These are phyloP conservation scores for Monilinia vaccinii-corymbosi DNA, from an alignment of 2,329 filamentous ascomycete genomes.

Conservation along the genomic window DNA sequence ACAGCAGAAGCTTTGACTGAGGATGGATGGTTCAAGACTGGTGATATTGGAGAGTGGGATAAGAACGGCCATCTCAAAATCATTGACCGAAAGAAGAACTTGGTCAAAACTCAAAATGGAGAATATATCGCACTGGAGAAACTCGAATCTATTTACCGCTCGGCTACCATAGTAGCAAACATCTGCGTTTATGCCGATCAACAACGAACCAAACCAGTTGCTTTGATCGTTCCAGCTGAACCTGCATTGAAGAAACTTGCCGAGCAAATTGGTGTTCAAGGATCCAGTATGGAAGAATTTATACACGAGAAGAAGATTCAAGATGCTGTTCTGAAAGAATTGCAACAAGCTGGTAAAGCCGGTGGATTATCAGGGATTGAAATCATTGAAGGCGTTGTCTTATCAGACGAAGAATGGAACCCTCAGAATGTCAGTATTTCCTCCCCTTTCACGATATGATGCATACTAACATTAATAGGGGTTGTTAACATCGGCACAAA, in stretches of 20 bases:
- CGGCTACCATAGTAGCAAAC: constrained; percentile 69
- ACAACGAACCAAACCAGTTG: constrained; percentile 68
- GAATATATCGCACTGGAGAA: constrained; percentile 98
- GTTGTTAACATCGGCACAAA: constrained; percentile 61
- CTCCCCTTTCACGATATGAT: constrained; percentile 25
- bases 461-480: constrained; percentile 38
- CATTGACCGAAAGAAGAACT: constrained; percentile 96
- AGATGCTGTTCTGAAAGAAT: constrained; percentile 52
- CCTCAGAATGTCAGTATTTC: constrained; percentile 64
- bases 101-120: constrained; percentile 90
- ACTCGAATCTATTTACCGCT: constrained; percentile 84
- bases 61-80: constrained; percentile 69
- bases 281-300: constrained; percentile 54
- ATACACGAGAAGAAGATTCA: constrained; percentile 59
- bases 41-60: constrained; percentile 89
- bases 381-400: constrained; percentile 64
- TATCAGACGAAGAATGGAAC: constrained; percentile 83
- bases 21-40: constrained; percentile 96
- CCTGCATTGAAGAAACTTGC: constrained; percentile 53
- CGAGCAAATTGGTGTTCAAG: constrained; percentile 50
- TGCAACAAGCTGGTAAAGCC: constrained; percentile 55
- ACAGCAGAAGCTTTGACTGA: constrained; percentile 66
- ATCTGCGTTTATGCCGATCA: constrained; percentile 78
- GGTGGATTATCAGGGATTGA: constrained; percentile 63
- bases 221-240: constrained; percentile 65